These are phyloP conservation scores for Madurella mycetomatis DNA, from an alignment of 2,329 filamentous ascomycete species.

Conservation along the genomic window DNA sequence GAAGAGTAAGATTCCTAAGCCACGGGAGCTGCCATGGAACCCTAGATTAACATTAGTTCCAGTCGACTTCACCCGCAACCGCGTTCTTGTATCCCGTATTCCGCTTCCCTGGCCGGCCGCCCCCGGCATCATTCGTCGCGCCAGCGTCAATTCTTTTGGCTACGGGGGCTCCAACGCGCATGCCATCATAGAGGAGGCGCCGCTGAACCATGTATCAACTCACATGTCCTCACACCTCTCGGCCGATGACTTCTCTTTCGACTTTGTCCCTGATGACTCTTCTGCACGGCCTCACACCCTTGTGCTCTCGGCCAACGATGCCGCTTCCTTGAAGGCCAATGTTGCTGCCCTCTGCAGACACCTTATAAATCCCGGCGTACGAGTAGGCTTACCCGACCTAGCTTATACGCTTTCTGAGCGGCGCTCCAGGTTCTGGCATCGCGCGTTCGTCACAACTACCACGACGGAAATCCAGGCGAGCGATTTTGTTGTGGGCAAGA, in stretches of 20 bases:
- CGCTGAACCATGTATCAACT: background rate
- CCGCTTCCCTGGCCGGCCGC: conserved; percentile 25
- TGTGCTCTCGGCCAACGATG: conserved; percentile 28
- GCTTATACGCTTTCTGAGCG: conserved; percentile 21
- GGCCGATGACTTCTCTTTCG: too few relatives aligned
- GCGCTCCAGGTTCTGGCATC: conserved; percentile 8
- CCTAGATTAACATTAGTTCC: too few relatives aligned
- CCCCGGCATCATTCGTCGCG: background rate
- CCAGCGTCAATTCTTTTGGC: conserved; percentile 19
- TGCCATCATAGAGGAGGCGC: conserved; percentile 9
- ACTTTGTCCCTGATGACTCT: background rate
- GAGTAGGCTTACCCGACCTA: conserved; percentile 8
- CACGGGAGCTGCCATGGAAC: too few relatives aligned
- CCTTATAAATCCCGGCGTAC: conserved; percentile 12
- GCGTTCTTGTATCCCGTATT: conserved; percentile 15
- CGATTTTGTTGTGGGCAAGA: conserved; percentile 8
- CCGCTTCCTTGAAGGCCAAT: conserved; percentile 23
- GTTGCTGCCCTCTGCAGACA: conserved; percentile 20
- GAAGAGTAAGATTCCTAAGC: too few relatives aligned
- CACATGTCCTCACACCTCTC: background rate
- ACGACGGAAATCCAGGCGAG: background rate
- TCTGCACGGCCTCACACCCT: background rate
- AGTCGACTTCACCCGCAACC: conserved; percentile 6
- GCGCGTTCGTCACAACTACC: conserved; percentile 3
- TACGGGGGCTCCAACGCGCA: conserved; percentile 21